phyloP scores from a whole-genome alignment of 2,329 filamentous ascomycete species.

The Ophiostoma sp. region DNA sequence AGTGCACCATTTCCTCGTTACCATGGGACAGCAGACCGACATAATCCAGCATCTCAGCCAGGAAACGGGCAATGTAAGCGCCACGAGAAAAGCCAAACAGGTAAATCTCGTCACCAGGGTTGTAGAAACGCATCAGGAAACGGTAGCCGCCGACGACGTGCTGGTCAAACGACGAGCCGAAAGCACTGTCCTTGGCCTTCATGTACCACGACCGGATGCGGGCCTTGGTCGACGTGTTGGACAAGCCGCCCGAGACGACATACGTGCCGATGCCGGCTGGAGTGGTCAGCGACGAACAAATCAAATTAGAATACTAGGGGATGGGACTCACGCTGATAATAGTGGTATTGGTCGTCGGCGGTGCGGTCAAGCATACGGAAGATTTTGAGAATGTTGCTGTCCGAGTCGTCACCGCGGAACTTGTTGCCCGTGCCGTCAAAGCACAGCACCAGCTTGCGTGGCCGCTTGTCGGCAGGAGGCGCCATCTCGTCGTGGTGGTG shows the following conservation, averaged over 20 bases:
- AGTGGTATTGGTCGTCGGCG: constrained; percentile 62
- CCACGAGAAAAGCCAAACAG: constrained; percentile 75
- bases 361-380: constrained; percentile 68
- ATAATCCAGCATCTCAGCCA: constrained; percentile 82
- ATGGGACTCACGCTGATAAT: constrained; percentile 56
- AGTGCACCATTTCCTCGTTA: constrained; percentile 81
- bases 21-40: constrained; percentile 77
- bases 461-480: constrained; percentile 14
- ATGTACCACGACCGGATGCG: constrained; percentile 66
- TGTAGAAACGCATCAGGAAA: constrained; percentile 74
- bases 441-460: constrained; percentile 57
- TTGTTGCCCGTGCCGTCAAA: constrained; percentile 67
- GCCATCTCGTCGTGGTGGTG: constrained; percentile 20
- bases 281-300: neutral
- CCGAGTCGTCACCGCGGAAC: constrained; percentile 62
- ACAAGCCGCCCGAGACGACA: constrained; percentile 60
- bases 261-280: constrained; percentile 72
- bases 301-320: neutral
- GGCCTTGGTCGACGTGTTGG: constrained; percentile 56
- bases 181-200: constrained; percentile 75
- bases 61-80: constrained; percentile 70
- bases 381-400: constrained; percentile 69
- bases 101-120: constrained; percentile 64
- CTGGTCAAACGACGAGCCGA: constrained; percentile 77
- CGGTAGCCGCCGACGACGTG: constrained; percentile 83